These are phyloP conservation scores for Liriodendron chinense DNA, from an alignment of 164 flowering plant species.

Conservation along the genomic window DNA sequence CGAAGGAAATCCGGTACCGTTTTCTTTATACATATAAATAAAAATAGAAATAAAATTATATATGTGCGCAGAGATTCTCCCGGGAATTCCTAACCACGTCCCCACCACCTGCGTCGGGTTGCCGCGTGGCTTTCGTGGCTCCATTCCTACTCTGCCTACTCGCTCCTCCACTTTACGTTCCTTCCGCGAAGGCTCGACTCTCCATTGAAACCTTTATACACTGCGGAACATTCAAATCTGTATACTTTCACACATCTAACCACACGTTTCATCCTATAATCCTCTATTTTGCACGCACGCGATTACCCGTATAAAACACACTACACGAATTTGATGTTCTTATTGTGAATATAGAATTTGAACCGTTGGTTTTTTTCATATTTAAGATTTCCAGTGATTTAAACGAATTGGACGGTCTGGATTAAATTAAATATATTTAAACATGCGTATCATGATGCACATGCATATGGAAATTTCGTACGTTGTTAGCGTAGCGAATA, in stretches of 20 bases:
- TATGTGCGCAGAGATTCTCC: background rate
- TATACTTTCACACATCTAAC: background rate
- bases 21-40: background rate
- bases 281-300: too few relatives aligned
- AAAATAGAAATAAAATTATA: background rate
- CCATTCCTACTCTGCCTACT: background rate
- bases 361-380: too few relatives aligned
- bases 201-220: background rate
- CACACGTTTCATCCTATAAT: too few relatives aligned
- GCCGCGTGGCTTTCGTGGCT: slow-evolving; percentile 47
- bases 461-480: too few relatives aligned
- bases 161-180: background rate
- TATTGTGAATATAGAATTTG: too few relatives aligned
- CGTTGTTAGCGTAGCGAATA: too few relatives aligned
- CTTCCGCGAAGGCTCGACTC: background rate
- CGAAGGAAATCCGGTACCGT: background rate
- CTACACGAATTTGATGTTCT: too few relatives aligned
- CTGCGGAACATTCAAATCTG: background rate
- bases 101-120: slow-evolving; percentile 37
- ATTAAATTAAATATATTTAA: too few relatives aligned
- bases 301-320: too few relatives aligned
- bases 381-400: too few relatives aligned
- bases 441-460: too few relatives aligned
- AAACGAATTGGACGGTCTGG: too few relatives aligned
- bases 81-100: background rate